Base-by-base conservation (phyloP, 108 stramenopile species). In the Nitzschia putrida region DNA sequence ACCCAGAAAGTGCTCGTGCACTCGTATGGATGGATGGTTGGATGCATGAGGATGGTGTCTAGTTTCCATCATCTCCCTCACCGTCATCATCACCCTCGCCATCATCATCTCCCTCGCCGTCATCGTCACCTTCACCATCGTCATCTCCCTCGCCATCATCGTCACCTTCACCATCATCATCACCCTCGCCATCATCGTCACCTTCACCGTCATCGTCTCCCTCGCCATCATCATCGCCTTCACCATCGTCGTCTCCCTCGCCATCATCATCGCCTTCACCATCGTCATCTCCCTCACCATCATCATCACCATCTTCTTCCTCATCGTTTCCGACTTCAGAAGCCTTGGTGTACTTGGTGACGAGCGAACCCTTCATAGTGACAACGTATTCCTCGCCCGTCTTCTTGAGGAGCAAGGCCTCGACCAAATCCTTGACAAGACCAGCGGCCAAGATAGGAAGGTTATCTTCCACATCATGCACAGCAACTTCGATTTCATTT, bases 351-450 rank as follows among this genome's bases (percentile, higher is more conserved):
- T 23, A n/a, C 22, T 41, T 22, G 43, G 40, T 23, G 24, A 40
- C 44, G 8, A 20, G 43, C n/a, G 43, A 41, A 24, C 44, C 44
- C 12, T 63, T 43, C 18, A 63, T 40, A 5, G 25, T 40, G n/a
- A 63, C 61, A 37, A 40, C 44, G 61, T 63, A 63, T 21, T 41
- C 18, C 8, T 37, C n/a, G 20, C 22, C 44, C 2, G 61, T 63
- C 44, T 45, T 63, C 12, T 26, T 22, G 16, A 23, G 8, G 1
- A 63, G 37, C 12, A 45, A 14, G n/a, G 18, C 44, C 44, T 63
- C 61, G 2, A 63, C 10, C 42, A 63, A 24, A 21, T 63, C 61
- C 44, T 63, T 63, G 18, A 43, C 21, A 25, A 63, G 37, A 10
- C 14, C 23, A 20, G 44, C 61, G 8, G 61, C 61, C 44, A 45